Evolutionary conservation across 108 stramenopile species (phyloP).

Genomic region (Nannochloropsis gaditana): DNA sequence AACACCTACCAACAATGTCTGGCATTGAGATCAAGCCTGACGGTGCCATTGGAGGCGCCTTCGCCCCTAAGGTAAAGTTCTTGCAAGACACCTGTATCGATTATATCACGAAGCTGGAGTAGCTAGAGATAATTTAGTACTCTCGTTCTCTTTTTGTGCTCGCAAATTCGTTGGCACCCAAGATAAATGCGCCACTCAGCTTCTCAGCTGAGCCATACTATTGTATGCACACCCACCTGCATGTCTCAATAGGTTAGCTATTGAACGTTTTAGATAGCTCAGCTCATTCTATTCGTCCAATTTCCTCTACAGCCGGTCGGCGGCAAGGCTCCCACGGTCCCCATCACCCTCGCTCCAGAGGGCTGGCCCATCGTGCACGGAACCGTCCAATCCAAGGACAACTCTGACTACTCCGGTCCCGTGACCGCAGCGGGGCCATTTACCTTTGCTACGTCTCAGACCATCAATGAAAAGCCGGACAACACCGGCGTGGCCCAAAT

Average conservation of each 20-base stretch:
- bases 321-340: slow-evolving; percentile 1
- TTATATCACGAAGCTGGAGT: too few relatives aligned
- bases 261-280: too few relatives aligned
- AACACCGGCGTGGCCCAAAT: neutral
- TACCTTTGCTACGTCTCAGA: neutral
- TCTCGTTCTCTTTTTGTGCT: too few relatives aligned
- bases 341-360: neutral
- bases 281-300: too few relatives aligned
- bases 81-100: too few relatives aligned
- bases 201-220: too few relatives aligned
- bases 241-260: too few relatives aligned
- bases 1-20: neutral
- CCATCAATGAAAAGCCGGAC: neutral
- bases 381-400: neutral
- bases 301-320: too few relatives aligned
- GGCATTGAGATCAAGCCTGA: neutral
- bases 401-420: neutral
- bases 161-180: too few relatives aligned
- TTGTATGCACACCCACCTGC: too few relatives aligned
- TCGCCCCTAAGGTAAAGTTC: neutral
- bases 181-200: too few relatives aligned
- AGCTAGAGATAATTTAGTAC: too few relatives aligned
- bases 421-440: neutral
- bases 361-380: slow-evolving; percentile 2
- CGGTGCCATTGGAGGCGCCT: neutral